Conservation (phyloP, 805 yeast species). For the Saccharomycopsis sp. region DNA sequence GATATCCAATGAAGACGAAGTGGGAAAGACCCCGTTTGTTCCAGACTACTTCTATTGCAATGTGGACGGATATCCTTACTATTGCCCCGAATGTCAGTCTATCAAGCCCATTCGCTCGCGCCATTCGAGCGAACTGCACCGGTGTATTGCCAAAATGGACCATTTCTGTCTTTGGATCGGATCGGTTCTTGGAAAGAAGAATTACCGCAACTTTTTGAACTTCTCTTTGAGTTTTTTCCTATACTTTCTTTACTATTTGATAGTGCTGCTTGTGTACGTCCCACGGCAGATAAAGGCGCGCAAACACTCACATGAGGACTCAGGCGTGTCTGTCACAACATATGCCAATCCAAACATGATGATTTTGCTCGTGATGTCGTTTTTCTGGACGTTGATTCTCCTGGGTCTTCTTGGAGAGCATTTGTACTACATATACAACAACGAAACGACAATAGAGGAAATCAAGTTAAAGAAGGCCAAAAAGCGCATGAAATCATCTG, state of each 20-base stretch:
- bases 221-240: slow-evolving; percentile 11
- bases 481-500: neutral
- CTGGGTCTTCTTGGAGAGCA: slow-evolving; percentile 14
- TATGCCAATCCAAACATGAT: slow-evolving; percentile 18
- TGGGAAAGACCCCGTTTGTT: neutral
- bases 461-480: neutral
- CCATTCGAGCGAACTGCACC: slow-evolving; percentile 50
- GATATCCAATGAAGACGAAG: neutral
- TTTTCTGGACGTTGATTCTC: slow-evolving; percentile 12
- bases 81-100: slow-evolving; percentile 63
- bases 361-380: slow-evolving; percentile 3
- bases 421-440: slow-evolving; percentile 8
- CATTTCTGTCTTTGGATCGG: slow-evolving; percentile 83
- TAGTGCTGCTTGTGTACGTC: slow-evolving; percentile 8
- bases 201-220: slow-evolving; percentile 32
- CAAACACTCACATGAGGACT: neutral
- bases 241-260: slow-evolving; percentile 14
- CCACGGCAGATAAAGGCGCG: slow-evolving; percentile 10
- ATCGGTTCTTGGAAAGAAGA: slow-evolving; percentile 57
- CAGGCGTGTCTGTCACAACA: neutral
- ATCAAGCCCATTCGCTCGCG: slow-evolving; percentile 63
- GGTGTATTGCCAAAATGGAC: slow-evolving; percentile 71
- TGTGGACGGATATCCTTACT: slow-evolving; percentile 64
- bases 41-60: slow-evolving; percentile 66
- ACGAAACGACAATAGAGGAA: slow-evolving; percentile 20